A percentile compares a stretch with the other conserved stretches of the same genome.
phyloP scores from a whole-genome alignment of 2,329 filamentous ascomycete species.

The Colletotrichum tropicicola region DNA sequence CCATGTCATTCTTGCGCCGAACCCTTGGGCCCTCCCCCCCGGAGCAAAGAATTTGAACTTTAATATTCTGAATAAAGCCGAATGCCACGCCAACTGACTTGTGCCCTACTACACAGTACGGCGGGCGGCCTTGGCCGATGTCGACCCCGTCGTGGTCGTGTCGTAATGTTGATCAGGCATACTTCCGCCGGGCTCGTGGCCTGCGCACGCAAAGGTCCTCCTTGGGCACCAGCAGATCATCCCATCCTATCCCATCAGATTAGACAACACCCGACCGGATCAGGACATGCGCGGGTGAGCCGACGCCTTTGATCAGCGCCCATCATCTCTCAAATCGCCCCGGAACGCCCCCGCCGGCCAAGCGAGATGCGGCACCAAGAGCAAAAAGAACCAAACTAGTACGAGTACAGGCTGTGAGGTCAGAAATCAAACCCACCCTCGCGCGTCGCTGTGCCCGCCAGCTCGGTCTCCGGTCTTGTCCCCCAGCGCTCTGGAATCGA shows the following conservation, averaged over 20 bases:
- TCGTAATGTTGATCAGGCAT: neutral
- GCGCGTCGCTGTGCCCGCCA: slow-evolving; percentile 9
- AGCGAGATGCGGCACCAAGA: slow-evolving; percentile 18
- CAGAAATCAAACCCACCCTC: neutral
- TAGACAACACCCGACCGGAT: neutral
- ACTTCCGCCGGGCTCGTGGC: no score
- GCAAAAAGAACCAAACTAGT: neutral
- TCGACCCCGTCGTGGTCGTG: neutral
- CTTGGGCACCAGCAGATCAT: neutral
- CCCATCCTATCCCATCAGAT: neutral
- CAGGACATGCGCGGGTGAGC: neutral
- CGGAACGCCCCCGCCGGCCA: slow-evolving; percentile 11
- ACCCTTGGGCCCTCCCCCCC: slow-evolving; percentile 11
- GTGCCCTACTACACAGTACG: neutral
- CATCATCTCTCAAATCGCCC: slow-evolving; percentile 19
- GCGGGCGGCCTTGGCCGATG: neutral
- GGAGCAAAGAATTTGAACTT: slow-evolving; percentile 15
- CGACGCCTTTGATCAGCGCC: neutral
- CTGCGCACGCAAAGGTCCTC: no score
- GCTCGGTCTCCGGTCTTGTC: slow-evolving; percentile 8
- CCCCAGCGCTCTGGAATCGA: slow-evolving; percentile 11
- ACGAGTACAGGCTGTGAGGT: no score
- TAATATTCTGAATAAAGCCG: slow-evolving; percentile 9
- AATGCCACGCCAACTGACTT: slow-evolving; percentile 15
- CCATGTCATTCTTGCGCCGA: slow-evolving; percentile 11